These are phyloP conservation scores for Metschnikowia anglica DNA, from an alignment of 805 yeast genomes.

Conservation along the genomic window DNA sequence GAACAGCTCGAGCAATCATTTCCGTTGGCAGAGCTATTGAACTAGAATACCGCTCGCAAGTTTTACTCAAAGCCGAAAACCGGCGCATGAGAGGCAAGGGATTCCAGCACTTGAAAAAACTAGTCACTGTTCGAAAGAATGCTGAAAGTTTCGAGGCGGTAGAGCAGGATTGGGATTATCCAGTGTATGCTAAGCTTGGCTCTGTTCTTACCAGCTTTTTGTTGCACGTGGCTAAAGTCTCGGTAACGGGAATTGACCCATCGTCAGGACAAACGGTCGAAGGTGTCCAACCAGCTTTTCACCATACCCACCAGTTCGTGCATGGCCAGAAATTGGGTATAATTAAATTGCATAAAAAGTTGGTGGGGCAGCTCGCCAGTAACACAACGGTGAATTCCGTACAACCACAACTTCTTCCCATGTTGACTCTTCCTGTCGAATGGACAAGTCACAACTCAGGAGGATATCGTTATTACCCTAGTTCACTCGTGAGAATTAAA, in stretches of 20 bases:
- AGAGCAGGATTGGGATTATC: constrained; percentile 26
- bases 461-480: constrained; percentile 71
- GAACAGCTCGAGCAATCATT: constrained; percentile 77
- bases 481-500: constrained; percentile 68
- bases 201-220: constrained; percentile 72
- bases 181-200: constrained; percentile 64
- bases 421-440: constrained; percentile 86
- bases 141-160: constrained; percentile 5
- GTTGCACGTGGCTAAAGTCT: constrained; percentile 78
- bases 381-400: constrained; percentile 63
- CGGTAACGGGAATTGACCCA: constrained; percentile 81
- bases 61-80: constrained; percentile 55
- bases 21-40: constrained; percentile 84
- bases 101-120: constrained; percentile 47
- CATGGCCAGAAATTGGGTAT: constrained; percentile 82
- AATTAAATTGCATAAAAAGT: constrained; percentile 66
- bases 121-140: constrained; percentile 24
- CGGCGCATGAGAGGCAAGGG: constrained; percentile 49
- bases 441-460: constrained; percentile 85
- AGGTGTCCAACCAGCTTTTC: constrained; percentile 86
- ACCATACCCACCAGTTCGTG: constrained; percentile 80
- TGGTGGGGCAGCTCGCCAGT: constrained; percentile 65
- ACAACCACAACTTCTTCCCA: constrained; percentile 87
- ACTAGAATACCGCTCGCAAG: constrained; percentile 74
- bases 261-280: constrained; percentile 61